Evolutionary conservation across 441 rosid genomes (phyloP), one percentile per base, ranked within the genome.

Genomic region (Erysimum cheiri): DNA sequence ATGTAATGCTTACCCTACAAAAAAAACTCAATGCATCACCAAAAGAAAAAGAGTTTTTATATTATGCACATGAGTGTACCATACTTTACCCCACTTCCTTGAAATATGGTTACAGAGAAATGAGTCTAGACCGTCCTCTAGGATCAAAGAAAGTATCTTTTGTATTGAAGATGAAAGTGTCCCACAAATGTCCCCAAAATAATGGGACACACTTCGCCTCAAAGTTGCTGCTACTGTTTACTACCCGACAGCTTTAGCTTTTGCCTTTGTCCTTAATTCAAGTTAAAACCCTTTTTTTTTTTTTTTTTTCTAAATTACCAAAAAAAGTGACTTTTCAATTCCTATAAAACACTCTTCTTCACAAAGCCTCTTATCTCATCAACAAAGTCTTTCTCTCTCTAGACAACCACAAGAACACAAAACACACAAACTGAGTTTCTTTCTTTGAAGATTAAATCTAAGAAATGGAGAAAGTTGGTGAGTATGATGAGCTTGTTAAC

Each of bases 241-340:
- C 86, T 63, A 80, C 93, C 79, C 93, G 96, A 92, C 96, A 87
- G 57, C 87, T 83, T 72, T 73, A 80, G 78, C 74, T 75, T 84
- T 82, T 82, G 80, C 81, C 95, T 90, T 87, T 76, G 75, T 76
- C 75, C 79, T 70, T 76, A 64, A 64, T 54, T 76, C 66, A 70
- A 69, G 78, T 60, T 60, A 28, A 41, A 12, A 15, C 19, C 56
- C 13, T n/a, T n/a, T 48, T 41, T 8, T 46, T 1, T 1, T 55
- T 43, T 37, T 7, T n/a, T 44, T 32, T 73, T 44, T 68, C 60
- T 29, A 62, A 35, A 28, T 55, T 62, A 44, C 26, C 4, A 24
- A 22, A 12, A 6, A 72, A 22, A 60, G 17, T 6, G 7, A 53
- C 58, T 41, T 64, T 55, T 60, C 29, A 12, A 31, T 68, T 70